phyloP scores from a whole-genome alignment of 495 filamentous ascomycete genomes.

The Penicillium longicatenatum region DNA sequence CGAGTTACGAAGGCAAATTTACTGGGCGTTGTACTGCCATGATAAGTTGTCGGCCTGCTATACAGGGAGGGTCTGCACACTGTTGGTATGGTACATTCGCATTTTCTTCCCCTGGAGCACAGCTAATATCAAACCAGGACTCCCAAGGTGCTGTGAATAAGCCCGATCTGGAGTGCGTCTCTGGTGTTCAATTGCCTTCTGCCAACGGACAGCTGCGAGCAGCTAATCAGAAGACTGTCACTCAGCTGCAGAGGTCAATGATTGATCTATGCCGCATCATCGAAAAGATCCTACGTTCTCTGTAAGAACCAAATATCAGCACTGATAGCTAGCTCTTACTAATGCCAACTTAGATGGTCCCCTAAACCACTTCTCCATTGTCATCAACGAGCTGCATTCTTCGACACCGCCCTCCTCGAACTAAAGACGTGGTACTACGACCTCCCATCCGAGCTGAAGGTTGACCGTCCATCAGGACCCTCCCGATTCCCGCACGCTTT shows the following conservation, averaged over 20 bases:
- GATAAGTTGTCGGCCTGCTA: constrained; percentile 36
- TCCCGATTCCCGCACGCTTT: constrained; percentile 30
- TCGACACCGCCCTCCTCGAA: constrained; percentile 30
- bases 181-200: constrained; percentile 16
- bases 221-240: constrained; percentile 20
- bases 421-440: constrained; percentile 34
- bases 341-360: constrained; percentile 21
- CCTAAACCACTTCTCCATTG: constrained; percentile 26
- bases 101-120: neutral
- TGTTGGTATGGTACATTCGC: constrained; percentile 22
- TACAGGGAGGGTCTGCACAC: constrained; percentile 33
- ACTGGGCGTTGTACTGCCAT: constrained; percentile 35
- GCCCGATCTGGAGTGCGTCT: constrained; percentile 23
- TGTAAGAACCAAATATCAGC: constrained; percentile 17
- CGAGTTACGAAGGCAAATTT: constrained; percentile 33
- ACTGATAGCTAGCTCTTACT: neutral
- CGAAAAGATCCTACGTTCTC: constrained; percentile 29
- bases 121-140: constrained; percentile 17
- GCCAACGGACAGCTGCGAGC: constrained; percentile 21
- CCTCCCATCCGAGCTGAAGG: constrained; percentile 24
- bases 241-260: constrained; percentile 26
- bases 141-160: constrained; percentile 33
- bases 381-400: constrained; percentile 23
- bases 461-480: constrained; percentile 15
- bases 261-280: constrained; percentile 31